Base-by-base conservation (phyloP, 2,329 filamentous ascomycete genomes). In the Didymella sp. region DNA sequence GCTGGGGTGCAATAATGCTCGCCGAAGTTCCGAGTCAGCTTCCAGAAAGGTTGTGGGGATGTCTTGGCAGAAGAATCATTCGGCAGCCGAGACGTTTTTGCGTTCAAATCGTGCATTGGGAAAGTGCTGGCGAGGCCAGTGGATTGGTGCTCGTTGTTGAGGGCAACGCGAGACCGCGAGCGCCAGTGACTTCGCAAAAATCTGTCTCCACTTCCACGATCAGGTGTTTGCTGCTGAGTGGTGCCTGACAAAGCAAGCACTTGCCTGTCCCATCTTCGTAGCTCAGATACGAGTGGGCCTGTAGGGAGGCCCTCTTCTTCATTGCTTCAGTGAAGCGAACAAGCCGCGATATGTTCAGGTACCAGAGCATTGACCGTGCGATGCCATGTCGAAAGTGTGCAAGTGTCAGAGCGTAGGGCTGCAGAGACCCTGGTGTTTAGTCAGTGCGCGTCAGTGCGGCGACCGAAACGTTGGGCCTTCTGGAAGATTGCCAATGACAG, bases 401-500 rank as follows among this genome's bases (percentile, higher is more conserved):
- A 19, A 11, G 12, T 24, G 42, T 44, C 37, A 43, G 30, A 51
- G 37, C 54, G 54, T 57, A 48, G 53, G 58, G 56, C 56, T 59
- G 56, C 58, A 60, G 51, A 35, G 38, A 40, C 43, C 46, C 51
- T 47, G 46, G 53, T 47, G 49, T 46, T 58, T 54, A 40, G 52
- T 62, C 50, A 51, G 59, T 58, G 58, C 46, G 41, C 24, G 45
- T 56, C 45, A 50, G 31, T 51, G 54, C 41, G 45, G 38, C 33
- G 40, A 35, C 49, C 51, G 31, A 45, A 60, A 45, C 11, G 44
- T 41, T 56, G 52, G 49, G 58, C 41, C 51, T 62, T 63, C 55
- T 51, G 42, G 62, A 59, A 61, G 43, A 57, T 43, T 64, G 42
- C 61, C 52, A n/a, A 38, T 50, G 31, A 51, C 22, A 47, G 58